Evolutionary conservation across 495 filamentous ascomycete genomes (phyloP).

Genomic region (Hypoxylon intermedium): DNA sequence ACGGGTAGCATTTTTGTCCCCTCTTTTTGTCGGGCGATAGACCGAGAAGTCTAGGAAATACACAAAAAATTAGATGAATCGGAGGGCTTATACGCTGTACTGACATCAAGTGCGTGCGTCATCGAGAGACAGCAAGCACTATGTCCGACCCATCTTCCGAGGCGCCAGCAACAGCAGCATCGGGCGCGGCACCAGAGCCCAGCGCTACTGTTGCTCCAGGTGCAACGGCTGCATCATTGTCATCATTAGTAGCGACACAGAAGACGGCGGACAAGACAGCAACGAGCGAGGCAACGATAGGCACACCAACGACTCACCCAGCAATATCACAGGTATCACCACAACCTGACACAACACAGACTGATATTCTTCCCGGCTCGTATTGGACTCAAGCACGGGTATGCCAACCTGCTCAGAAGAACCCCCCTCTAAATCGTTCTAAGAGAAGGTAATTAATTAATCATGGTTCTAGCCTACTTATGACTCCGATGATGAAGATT

Average conservation of each 20-base stretch:
- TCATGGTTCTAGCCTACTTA: conserved; percentile 9
- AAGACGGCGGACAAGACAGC: not conserved
- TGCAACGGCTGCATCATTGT: not conserved
- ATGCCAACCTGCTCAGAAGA: not conserved
- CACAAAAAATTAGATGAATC: not conserved
- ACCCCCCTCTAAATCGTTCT: not conserved
- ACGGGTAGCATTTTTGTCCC: not conserved
- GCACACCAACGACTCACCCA: not conserved
- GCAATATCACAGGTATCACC: too few relatives aligned
- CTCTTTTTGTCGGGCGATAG: not conserved
- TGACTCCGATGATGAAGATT: conserved; percentile 39
- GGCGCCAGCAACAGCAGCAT: not conserved
- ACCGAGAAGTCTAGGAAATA: not conserved
- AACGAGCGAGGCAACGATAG: not conserved
- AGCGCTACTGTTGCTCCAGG: not conserved
- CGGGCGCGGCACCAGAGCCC: not conserved
- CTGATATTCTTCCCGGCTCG: conserved; percentile 38
- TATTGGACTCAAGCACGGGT: conserved; percentile 39
- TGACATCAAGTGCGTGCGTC: not conserved
- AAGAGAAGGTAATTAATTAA: conserved; percentile 4
- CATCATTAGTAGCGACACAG: not conserved
- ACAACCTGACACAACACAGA: too few relatives aligned
- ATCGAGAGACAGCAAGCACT: conserved; percentile 1
- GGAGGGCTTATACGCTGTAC: not conserved
- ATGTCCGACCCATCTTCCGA: conserved; percentile 21